Evolutionary conservation across 2,329 filamentous ascomycete species (phyloP).

Genomic region (Pleurostoma richardsiae): DNA sequence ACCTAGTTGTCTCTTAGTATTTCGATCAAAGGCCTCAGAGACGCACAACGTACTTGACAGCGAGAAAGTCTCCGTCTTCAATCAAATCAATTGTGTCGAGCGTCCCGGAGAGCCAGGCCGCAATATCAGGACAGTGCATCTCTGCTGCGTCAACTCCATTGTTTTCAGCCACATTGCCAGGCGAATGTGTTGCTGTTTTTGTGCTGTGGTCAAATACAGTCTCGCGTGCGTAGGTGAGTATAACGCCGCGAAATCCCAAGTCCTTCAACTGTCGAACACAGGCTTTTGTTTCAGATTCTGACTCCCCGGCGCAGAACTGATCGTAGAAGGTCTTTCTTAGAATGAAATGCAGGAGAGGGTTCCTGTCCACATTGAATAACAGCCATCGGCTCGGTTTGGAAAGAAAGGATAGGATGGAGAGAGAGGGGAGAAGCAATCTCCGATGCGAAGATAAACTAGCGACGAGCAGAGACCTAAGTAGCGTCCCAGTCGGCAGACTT

Average conservation of each 20-base stretch:
- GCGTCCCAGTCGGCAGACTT: conserved; percentile 22
- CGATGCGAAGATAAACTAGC: conserved; percentile 41
- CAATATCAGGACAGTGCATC: conserved; percentile 24
- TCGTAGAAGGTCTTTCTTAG: conserved; percentile 47
- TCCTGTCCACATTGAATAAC: conserved; percentile 39
- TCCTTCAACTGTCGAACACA: conserved; percentile 36
- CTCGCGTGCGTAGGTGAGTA: conserved; percentile 47
- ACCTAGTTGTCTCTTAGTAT: conserved; percentile 15
- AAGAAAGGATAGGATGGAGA: conserved; percentile 30
- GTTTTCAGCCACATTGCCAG: conserved; percentile 9
- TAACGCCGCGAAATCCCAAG: conserved; percentile 50
- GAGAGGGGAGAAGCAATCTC: conserved; percentile 28
- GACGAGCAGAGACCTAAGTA: conserved; percentile 35
- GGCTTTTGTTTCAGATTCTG: conserved; percentile 27
- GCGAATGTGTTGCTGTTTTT: conserved; percentile 10
- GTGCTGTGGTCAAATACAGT: conserved; percentile 32
- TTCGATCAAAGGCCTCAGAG: no score
- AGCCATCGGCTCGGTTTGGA: conserved; percentile 25
- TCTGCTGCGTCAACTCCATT: not conserved
- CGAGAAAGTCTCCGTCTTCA: conserved; percentile 26
- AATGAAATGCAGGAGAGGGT: conserved; percentile 38
- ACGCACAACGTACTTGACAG: conserved; percentile 28
- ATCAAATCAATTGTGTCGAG: conserved; percentile 24
- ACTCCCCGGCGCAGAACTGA: conserved; percentile 53
- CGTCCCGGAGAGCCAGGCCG: conserved; percentile 26